Evolutionary conservation across 2,329 filamentous ascomycete species (phyloP), one percentile per base, ranked within the genome.

Genomic region (Colletotrichum horii): DNA sequence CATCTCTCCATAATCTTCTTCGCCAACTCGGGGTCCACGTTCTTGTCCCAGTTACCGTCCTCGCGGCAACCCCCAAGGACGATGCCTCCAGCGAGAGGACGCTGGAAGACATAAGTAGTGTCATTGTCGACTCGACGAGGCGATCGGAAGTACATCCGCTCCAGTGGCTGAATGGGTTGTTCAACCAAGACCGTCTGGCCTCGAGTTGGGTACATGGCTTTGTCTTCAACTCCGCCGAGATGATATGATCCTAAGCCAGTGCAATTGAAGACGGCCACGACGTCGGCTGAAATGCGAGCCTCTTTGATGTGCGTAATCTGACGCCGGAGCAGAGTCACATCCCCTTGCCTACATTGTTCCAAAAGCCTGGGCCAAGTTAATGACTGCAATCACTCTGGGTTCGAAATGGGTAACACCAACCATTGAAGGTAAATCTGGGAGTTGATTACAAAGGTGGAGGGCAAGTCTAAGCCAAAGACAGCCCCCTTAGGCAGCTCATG

Each of bases 361-460:
- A 94, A 87, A 0, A 98, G 92, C 75, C 75, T 75, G 9, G 19
- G 19, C 11, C 19, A 8, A 8, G 55, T 69, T 16, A 69, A 34
- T 43, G 7, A n/a, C 4, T 22, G 28, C 16, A 16, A 11, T 26
- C 11, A 60, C 7, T 12, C 19, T 8, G 8, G 15, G 32, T 28
- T 28, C 7, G 4, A 9, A 14, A n/a, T 24, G 9, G 5, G 5
- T 6, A 26, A 2, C 8, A 24, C 67, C 16, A 16, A 75, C 92
- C 94, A 98, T 6, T 95, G 92, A 3, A 98, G 91, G 85, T 98
- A 98, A 74, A 98, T 85, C 56, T 94, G 92, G 0, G 95, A 95
- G 85, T 98, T 98, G 83, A 87, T 82, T 30, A 84, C 78, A 79
- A 85, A 87, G 4, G 83, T 85, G 8, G 75, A 79, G 16, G 79